phyloP scores from a whole-genome alignment of 805 yeast genomes.

The Lipomyces mesembrius region DNA sequence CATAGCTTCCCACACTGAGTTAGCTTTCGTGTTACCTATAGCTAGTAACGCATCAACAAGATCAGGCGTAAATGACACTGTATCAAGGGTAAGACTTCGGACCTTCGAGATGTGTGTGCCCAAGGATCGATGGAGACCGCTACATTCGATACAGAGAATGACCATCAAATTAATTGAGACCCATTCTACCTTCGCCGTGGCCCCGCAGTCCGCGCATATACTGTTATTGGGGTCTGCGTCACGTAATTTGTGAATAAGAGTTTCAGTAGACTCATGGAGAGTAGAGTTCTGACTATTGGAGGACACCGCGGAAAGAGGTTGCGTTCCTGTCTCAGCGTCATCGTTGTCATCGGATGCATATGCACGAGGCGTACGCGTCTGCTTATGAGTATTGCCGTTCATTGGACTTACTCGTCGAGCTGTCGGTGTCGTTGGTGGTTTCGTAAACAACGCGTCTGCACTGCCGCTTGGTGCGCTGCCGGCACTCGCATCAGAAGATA shows the following conservation, averaged over 20 bases:
- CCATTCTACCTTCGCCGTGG: slow-evolving; percentile 76
- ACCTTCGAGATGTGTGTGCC: slow-evolving; percentile 83
- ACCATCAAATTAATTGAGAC: slow-evolving; percentile 74
- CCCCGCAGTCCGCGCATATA: slow-evolving; percentile 80
- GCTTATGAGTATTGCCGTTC: not conserved
- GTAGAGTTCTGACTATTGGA: not conserved
- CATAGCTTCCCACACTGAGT: slow-evolving; percentile 63
- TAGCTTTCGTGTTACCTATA: slow-evolving; percentile 59
- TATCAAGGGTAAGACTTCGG: slow-evolving; percentile 76
- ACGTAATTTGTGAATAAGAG: slow-evolving; percentile 26
- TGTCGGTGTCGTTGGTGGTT: slow-evolving; percentile 16
- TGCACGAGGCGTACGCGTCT: not conserved
- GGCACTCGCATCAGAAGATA: slow-evolving; percentile 5
- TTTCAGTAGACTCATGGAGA: slow-evolving; percentile 11
- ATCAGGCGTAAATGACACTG: slow-evolving; percentile 61
- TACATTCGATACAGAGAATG: slow-evolving; percentile 79
- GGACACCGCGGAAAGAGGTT: not conserved
- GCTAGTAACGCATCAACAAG: slow-evolving; percentile 59
- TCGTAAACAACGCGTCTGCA: slow-evolving; percentile 10
- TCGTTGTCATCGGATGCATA: not conserved
- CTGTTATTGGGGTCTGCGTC: slow-evolving; percentile 56
- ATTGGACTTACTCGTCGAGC: not conserved
- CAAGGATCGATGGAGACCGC: slow-evolving; percentile 84
- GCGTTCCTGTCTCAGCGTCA: not conserved
- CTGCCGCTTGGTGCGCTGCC: not conserved